Percentiles rank a stretch among this genome's conserved stretches.
These are phyloP conservation scores for Trypanosoma conorhini DNA, from an alignment of 208 protist species.

Conservation along the genomic window DNA sequence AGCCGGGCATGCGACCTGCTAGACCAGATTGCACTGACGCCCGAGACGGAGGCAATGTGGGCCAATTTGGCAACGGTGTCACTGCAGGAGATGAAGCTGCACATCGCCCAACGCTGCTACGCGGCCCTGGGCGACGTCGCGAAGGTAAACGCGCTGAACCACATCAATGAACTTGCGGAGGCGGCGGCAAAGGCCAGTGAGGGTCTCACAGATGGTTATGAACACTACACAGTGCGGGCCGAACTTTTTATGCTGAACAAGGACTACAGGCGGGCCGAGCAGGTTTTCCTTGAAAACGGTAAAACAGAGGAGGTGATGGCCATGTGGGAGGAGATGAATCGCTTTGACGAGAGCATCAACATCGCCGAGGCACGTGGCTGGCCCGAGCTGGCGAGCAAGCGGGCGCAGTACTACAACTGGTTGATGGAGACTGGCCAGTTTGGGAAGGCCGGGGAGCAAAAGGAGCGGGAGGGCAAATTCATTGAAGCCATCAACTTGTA, in stretches of 20 bases:
- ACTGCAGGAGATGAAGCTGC: slow-evolving; percentile 85
- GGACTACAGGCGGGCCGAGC: slow-evolving; percentile 93
- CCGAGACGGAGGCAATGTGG: slow-evolving; percentile 97
- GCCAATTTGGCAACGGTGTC: slow-evolving; percentile 80
- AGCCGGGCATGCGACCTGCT: slow-evolving; percentile 91
- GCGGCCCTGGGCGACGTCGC: slow-evolving; percentile 95
- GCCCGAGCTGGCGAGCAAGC: slow-evolving; percentile 84
- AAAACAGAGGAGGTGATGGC: slow-evolving; percentile 93
- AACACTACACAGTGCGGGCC: slow-evolving; percentile 90
- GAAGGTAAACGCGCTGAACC: slow-evolving; percentile 91
- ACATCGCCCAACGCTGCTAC: slow-evolving; percentile 95
- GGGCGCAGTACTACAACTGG: slow-evolving; percentile 93
- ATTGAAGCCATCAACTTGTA: slow-evolving; percentile 97
- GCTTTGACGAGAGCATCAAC: slow-evolving; percentile 92
- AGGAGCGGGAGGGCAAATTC: slow-evolving; percentile 94
- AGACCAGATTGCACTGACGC: slow-evolving; percentile 79
- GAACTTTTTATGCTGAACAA: slow-evolving; percentile 90
- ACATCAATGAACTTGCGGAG: slow-evolving; percentile 86
- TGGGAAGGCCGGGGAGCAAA: slow-evolving; percentile 94
- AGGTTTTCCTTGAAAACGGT: slow-evolving; percentile 94
- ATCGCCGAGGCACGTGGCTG: slow-evolving; percentile 86
- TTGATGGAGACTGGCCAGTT: slow-evolving; percentile 95
- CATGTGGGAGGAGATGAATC: slow-evolving; percentile 97
- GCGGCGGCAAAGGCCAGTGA: slow-evolving; percentile 54
- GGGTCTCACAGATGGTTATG: slow-evolving; percentile 76